A percentile compares a stretch with the other conserved stretches of the same genome.
phyloP scores from a whole-genome alignment of 2,329 filamentous ascomycete genomes.

The Ophiocordyceps sinensis region DNA sequence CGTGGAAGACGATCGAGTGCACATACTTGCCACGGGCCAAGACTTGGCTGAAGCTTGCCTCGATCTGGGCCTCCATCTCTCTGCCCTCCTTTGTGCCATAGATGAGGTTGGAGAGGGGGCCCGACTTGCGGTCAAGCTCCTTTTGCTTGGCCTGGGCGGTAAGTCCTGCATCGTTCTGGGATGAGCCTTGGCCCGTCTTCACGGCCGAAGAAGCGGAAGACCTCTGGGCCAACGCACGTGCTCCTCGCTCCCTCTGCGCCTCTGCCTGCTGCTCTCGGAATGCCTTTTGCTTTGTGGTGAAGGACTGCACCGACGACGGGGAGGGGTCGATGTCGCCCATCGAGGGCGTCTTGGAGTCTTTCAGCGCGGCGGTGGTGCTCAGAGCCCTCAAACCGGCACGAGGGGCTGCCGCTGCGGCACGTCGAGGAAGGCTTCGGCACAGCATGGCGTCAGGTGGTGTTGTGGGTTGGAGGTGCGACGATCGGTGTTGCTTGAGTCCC shows the following conservation, averaged over 20 bases:
- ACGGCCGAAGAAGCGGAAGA: conserved; percentile 28
- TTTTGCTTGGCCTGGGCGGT: conserved; percentile 41
- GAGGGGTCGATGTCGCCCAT: conserved; percentile 65
- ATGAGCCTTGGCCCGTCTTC: conserved; percentile 23
- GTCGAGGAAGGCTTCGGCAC: conserved; percentile 34
- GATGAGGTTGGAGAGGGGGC: conserved; percentile 71
- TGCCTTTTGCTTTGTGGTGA: conserved; percentile 70
- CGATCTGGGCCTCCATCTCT: conserved; percentile 88
- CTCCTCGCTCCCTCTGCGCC: conserved; percentile 69
- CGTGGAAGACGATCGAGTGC: conserved; percentile 92
- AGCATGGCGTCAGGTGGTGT: conserved; percentile 23
- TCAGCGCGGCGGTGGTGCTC: conserved; percentile 32
- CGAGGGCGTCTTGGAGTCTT: conserved; percentile 45
- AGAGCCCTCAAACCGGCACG: conserved; percentile 40
- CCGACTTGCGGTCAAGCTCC: conserved; percentile 50
- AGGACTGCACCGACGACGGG: conserved; percentile 54
- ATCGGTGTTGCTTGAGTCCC: neutral
- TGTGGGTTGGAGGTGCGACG: neutral
- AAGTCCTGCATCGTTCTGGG: conserved; percentile 19
- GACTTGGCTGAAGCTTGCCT: conserved; percentile 90
- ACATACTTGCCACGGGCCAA: conserved; percentile 95
- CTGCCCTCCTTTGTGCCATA: conserved; percentile 94
- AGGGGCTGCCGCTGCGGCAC: conserved; percentile 24
- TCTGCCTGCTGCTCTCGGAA: conserved; percentile 73
- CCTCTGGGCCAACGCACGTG: conserved; percentile 50